phyloP scores from a whole-genome alignment of 2,329 filamentous ascomycete species.

The Colletotrichum tropicicola region DNA sequence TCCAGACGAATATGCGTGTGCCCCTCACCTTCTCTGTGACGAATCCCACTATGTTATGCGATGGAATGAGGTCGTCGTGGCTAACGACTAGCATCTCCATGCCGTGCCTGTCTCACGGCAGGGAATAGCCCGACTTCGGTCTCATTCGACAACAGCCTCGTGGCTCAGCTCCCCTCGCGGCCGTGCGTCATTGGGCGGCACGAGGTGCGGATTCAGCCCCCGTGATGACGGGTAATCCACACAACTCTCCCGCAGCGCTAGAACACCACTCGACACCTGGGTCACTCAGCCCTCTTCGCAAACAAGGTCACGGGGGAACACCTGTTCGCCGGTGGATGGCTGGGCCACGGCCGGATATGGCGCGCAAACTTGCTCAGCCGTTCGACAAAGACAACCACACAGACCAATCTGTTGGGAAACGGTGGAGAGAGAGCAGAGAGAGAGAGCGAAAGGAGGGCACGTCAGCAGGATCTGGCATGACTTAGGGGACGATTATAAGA shows the following conservation, averaged over 20 bases:
- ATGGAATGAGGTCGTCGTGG: background rate
- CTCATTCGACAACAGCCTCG: slow-evolving; percentile 47
- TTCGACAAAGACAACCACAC: background rate
- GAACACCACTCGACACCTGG: background rate
- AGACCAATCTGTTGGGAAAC: slow-evolving; percentile 10
- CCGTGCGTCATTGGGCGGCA: slow-evolving; percentile 25
- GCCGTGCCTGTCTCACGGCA: background rate
- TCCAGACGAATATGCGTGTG: no score
- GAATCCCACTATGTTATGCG: background rate
- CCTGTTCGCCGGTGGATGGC: background rate
- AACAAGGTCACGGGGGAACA: slow-evolving; percentile 15
- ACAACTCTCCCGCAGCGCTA: background rate
- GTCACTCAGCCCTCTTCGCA: background rate
- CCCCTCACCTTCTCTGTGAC: background rate
- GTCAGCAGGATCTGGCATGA: slow-evolving; percentile 25
- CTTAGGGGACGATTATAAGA: slow-evolving; percentile 25
- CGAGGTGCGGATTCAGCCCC: slow-evolving; percentile 13
- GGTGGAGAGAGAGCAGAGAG: slow-evolving; percentile 14
- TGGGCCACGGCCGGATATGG: background rate
- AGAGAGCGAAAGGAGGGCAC: slow-evolving; percentile 6
- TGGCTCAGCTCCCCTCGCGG: slow-evolving; percentile 38
- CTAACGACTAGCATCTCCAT: background rate
- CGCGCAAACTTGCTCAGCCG: slow-evolving; percentile 4
- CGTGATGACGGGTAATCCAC: slow-evolving; percentile 17
- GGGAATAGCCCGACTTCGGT: background rate